Evolutionary conservation across 106 monocot genomes (phyloP).

Genomic region (Allium cepa): DNA sequence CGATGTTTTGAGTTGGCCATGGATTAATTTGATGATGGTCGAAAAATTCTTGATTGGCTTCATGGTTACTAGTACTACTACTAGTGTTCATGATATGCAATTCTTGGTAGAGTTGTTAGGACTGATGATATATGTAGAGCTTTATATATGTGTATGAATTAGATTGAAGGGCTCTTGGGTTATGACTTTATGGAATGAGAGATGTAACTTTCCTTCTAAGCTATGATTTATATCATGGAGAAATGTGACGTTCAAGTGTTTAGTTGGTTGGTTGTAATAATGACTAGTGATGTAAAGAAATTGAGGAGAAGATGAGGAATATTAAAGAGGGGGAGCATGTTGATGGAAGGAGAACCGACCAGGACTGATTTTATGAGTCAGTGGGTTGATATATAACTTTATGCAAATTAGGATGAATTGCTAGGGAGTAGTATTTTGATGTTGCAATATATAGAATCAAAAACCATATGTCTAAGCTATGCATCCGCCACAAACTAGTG

Average conservation of each 20-base stretch:
- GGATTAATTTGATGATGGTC: neutral
- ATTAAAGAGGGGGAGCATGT: conserved; percentile 2
- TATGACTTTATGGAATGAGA: too few relatives aligned
- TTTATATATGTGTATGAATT: neutral
- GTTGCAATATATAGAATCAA: too few relatives aligned
- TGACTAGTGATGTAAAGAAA: too few relatives aligned
- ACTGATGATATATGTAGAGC: neutral
- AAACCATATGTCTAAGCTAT: too few relatives aligned
- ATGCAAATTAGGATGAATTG: too few relatives aligned
- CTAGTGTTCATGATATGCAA: neutral
- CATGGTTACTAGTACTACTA: conserved; percentile 5
- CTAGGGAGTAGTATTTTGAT: too few relatives aligned
- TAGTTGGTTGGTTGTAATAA: neutral
- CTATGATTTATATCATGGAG: neutral
- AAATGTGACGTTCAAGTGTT: neutral
- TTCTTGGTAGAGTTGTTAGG: neutral
- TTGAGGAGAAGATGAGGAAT: neutral
- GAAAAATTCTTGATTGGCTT: neutral
- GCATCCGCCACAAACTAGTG: too few relatives aligned
- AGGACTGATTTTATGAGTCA: conserved; percentile 26
- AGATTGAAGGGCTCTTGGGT: too few relatives aligned
- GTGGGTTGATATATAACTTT: too few relatives aligned
- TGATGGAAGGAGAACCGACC: conserved; percentile 44
- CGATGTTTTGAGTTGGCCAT: conserved; percentile 4
- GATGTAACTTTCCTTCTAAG: conserved; percentile 7